These are phyloP conservation scores for Eucalyptus tenuipes DNA, from an alignment of 345 rosid genomes.

Conservation along the genomic window DNA sequence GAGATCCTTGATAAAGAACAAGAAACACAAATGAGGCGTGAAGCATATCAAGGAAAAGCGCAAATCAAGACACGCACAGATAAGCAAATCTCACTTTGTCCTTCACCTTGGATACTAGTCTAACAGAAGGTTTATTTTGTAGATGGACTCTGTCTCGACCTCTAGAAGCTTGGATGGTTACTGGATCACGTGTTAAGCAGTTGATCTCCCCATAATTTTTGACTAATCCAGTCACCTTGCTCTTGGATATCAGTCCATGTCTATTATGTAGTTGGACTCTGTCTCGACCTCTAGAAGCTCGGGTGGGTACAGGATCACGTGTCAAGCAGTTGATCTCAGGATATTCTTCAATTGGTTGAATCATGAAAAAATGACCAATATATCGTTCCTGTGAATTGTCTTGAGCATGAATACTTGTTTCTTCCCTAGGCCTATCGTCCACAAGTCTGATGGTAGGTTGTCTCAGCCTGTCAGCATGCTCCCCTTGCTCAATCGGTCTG, in stretches of 20 bases:
- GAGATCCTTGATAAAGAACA: not conserved
- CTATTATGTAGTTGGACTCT: not conserved
- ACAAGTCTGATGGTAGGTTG: not conserved
- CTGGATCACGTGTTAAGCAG: not conserved
- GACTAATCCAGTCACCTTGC: not conserved
- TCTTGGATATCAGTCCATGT: not conserved
- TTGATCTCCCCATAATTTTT: not conserved
- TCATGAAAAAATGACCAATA: fast-evolving
- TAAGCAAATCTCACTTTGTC: not conserved
- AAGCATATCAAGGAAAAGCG: not conserved
- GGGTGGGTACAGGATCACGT: not conserved
- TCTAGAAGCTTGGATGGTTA: not conserved
- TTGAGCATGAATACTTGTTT: not conserved
- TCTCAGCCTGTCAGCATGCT: not conserved
- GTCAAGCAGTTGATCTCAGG: not conserved
- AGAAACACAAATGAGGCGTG: not conserved
- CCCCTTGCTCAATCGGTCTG: not conserved
- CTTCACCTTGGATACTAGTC: not conserved
- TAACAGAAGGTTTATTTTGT: not conserved
- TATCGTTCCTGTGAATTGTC: not conserved
- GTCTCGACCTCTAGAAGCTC: not conserved
- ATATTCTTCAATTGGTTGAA: not conserved
- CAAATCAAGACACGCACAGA: not conserved
- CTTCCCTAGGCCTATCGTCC: not conserved
- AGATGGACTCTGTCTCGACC: not conserved